Evolutionary conservation across 2,329 filamentous ascomycete species (phyloP).

Genomic region (Pseudogymnoascus sp.): DNA sequence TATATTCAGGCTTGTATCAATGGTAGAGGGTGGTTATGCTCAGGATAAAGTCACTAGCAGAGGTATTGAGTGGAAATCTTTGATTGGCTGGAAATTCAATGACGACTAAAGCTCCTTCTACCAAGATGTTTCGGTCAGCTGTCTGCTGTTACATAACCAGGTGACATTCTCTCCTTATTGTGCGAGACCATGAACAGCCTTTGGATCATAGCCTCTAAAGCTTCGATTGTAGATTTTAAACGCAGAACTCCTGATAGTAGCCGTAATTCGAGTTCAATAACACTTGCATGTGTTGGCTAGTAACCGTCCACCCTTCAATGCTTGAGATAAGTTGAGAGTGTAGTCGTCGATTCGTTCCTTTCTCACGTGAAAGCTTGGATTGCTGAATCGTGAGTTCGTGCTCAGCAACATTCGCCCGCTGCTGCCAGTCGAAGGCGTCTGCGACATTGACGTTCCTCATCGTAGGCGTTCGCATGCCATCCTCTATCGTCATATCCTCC

Average conservation of each 20-base stretch:
- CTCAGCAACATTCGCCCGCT: slow-evolving; percentile 9
- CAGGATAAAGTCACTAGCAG: background rate
- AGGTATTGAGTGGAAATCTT: background rate
- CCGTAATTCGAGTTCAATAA: background rate
- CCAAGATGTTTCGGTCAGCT: background rate
- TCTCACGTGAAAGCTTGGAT: slow-evolving; percentile 12
- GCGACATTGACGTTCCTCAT: too few species aligned
- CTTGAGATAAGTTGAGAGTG: slow-evolving; percentile 10
- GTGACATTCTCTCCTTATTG: background rate
- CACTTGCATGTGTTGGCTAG: background rate
- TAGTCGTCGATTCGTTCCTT: slow-evolving; percentile 12
- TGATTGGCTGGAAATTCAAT: background rate
- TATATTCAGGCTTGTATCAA: background rate
- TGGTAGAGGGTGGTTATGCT: too few species aligned
- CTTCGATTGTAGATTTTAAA: slow-evolving; percentile 12
- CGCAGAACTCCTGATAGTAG: slow-evolving; percentile 10
- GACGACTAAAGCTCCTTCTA: background rate
- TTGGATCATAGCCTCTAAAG: slow-evolving; percentile 16
- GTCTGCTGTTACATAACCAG: background rate
- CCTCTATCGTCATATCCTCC: too few species aligned
- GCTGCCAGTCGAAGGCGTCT: too few species aligned
- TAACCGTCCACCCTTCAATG: slow-evolving; percentile 10
- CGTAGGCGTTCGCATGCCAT: too few species aligned
- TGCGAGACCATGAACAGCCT: slow-evolving; percentile 1
- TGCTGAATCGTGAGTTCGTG: slow-evolving; percentile 12